Evolutionary conservation across 495 filamentous ascomycete species (phyloP), one percentile per base, ranked within the genome.

Genomic region (Choiromyces venosus): DNA sequence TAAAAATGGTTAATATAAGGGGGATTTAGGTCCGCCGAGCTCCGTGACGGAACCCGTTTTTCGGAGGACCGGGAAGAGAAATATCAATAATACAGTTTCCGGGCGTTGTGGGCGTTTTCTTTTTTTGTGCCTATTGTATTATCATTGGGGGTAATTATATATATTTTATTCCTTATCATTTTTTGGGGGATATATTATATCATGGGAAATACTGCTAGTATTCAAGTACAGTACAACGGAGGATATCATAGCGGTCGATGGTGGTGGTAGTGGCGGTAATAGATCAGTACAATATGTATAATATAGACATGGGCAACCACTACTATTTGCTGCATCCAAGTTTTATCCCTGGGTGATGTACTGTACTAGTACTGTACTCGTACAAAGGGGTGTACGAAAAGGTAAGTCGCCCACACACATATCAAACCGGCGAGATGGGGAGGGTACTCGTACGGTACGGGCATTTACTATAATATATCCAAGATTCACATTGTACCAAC

Each of bases 91-190:
- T 29, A 46, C n/a, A n/a, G 16, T 4, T 33, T 35, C 8, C 29
- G 12, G n/a, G 65, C 38, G 29, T 67, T 37, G n/a, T 67, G 35
- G 65, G 65, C 33, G 65, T 67, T 67, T 25, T 67, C 38, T 37
- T 37, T 67, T 67, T 36, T 10, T n/a, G 35, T 65, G n/a, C 35
- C 35, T 65, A 65, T 65, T 37, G n/a, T 67, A 18, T 67, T 67
- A 38, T 18, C 65, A 37, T 37, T 33, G 35, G 4, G 65, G 33
- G 18, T 21, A 21, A 67, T 67, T 18, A 35, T 37, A 14, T 67
- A 67, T 29, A 67, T 35, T 38, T 37, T 14, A 16, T 37, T 37
- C 35, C n/a, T 3, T 37, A 37, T 67, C 42, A 10, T 21, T 19
- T 1, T 21, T 21, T 44, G 18, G 42, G 18, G 42, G 42, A 44